phyloP scores from a whole-genome alignment of 106 monocot genomes.

The Narthecium ossifragum region DNA sequence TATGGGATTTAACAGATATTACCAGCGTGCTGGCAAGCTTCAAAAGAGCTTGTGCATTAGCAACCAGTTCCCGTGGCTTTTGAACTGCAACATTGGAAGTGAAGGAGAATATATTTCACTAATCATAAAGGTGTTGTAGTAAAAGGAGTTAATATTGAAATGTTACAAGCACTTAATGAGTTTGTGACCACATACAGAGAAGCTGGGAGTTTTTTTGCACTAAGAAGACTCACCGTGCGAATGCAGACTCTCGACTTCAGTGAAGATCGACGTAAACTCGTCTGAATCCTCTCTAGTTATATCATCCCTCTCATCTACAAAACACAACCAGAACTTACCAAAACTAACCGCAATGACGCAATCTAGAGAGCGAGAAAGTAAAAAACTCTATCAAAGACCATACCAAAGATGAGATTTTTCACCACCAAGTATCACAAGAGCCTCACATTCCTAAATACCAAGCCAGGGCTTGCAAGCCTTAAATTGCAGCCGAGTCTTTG shows the following conservation, averaged over 20 bases:
- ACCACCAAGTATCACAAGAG: slow-evolving; percentile 30
- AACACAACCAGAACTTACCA: too few species aligned
- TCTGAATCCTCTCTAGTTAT: slow-evolving; percentile 34
- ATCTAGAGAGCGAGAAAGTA: background rate
- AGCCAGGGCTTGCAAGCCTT: too few species aligned
- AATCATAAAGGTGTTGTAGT: background rate
- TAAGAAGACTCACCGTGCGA: slow-evolving; percentile 42
- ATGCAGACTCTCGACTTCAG: slow-evolving; percentile 55
- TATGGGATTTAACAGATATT: slow-evolving; percentile 41
- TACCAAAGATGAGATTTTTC: slow-evolving; percentile 36
- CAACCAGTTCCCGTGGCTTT: slow-evolving; percentile 87
- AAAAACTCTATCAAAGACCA: background rate
- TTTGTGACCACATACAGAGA: too few species aligned
- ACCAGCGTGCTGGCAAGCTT: slow-evolving; percentile 57
- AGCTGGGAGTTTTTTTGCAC: too few species aligned
- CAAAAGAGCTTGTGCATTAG: slow-evolving; percentile 79
- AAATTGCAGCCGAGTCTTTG: too few species aligned
- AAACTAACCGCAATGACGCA: slow-evolving; percentile 7
- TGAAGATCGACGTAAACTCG: slow-evolving; percentile 41
- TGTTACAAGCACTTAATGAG: too few species aligned
- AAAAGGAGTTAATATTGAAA: background rate
- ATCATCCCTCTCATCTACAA: slow-evolving; percentile 52
- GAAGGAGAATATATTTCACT: too few species aligned
- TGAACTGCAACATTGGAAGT: slow-evolving; percentile 49
- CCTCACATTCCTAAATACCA: slow-evolving; percentile 20